Conservation (phyloP, 352 stramenopile species). For the Pythium volutum region DNA sequence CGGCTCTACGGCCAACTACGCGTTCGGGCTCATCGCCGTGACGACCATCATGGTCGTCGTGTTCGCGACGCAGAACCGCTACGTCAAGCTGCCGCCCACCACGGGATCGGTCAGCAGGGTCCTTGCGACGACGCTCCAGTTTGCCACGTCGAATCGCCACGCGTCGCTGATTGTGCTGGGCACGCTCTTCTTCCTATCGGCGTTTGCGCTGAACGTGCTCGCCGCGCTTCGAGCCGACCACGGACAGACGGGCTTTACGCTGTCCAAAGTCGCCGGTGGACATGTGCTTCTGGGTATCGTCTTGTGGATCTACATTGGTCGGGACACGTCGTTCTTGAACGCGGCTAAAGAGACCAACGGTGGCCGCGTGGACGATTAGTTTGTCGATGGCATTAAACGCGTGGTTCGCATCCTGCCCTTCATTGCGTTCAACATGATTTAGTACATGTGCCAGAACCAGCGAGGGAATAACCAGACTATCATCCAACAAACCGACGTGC, state of each 20-base stretch:
- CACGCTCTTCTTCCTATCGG: constrained; percentile 13
- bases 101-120: constrained; percentile 22
- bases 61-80: constrained; percentile 7
- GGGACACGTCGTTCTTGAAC: constrained; percentile 47
- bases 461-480: constrained; percentile 69
- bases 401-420: constrained; percentile 57
- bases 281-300: constrained; percentile 33
- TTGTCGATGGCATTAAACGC: constrained; percentile 48
- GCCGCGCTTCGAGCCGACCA: constrained; percentile 23
- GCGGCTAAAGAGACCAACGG: constrained; percentile 38
- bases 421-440: constrained; percentile 58
- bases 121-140: neutral
- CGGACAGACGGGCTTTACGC: constrained; percentile 7
- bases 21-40: constrained; percentile 24
- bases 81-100: constrained; percentile 26
- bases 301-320: constrained; percentile 44
- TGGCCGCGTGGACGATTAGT: constrained; percentile 35
- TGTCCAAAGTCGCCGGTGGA: constrained; percentile 13
- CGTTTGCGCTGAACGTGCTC: constrained; percentile 27
- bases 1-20: constrained; percentile 48
- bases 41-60: constrained; percentile 14
- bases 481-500: constrained; percentile 64
- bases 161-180: constrained; percentile 12
- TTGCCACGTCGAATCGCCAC: constrained; percentile 1
- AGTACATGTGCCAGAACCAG: constrained; percentile 63